Conservation (phyloP, 176 grass and related monocot species). For the Ananas comosus region DNA sequence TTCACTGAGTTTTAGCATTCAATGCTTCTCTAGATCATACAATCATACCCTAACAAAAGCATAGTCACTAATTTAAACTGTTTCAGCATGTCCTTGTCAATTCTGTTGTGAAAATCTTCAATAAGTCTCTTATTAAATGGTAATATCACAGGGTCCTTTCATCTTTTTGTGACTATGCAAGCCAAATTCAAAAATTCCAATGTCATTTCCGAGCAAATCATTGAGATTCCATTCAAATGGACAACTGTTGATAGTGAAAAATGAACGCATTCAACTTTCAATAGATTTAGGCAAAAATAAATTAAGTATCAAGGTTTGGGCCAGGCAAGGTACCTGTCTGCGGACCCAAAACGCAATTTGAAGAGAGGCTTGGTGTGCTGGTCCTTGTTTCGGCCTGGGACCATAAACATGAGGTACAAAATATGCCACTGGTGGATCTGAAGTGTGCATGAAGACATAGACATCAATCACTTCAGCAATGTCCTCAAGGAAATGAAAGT, state of each 20-base stretch:
- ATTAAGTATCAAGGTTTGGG: too few relatives aligned
- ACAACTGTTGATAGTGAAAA: neutral
- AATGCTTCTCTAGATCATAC: neutral
- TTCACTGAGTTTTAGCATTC: too few relatives aligned
- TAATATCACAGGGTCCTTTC: conserved; percentile 11
- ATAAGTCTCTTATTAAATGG: neutral
- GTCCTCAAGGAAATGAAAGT: too few relatives aligned
- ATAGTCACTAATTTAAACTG: conserved; percentile 7
- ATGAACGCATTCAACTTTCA: neutral
- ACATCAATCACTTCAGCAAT: too few relatives aligned
- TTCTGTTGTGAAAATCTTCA: neutral
- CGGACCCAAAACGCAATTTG: too few relatives aligned
- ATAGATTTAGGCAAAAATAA: neutral
- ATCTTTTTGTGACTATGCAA: conserved; percentile 1
- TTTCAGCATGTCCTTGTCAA: conserved; percentile 2
- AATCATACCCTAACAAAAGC: neutral
- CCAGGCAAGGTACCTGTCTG: too few relatives aligned
- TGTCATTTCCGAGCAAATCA: neutral
- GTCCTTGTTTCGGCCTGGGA: too few relatives aligned
- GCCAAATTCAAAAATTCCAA: conserved; percentile 5
- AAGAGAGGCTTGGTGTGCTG: too few relatives aligned
- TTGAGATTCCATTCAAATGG: conserved; percentile 8
- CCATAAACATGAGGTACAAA: too few relatives aligned
- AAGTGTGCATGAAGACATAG: too few relatives aligned
- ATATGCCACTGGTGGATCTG: too few relatives aligned